Evolutionary conservation across 495 filamentous ascomycete genomes (phyloP).

Genomic region (Lindgomyces ingoldianus): DNA sequence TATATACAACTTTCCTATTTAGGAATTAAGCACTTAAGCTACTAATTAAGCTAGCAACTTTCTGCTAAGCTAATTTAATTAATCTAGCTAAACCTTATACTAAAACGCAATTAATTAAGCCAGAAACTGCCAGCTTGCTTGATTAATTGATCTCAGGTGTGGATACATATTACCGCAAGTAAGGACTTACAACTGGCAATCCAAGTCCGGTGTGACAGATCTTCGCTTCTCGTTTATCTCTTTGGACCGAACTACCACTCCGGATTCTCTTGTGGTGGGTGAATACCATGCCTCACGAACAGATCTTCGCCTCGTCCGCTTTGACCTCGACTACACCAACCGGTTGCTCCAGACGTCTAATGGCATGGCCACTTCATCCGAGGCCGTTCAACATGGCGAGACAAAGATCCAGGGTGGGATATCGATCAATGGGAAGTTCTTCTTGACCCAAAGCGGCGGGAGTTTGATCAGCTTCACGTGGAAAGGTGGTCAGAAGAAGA

Average conservation of each 20-base stretch:
- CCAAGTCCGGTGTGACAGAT: slow-evolving; percentile 10
- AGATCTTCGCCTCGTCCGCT: slow-evolving; percentile 30
- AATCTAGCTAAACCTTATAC: too few species aligned
- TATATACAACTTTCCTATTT: too few species aligned
- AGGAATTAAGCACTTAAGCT: too few species aligned
- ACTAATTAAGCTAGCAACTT: too few species aligned
- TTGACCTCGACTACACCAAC: slow-evolving; percentile 33
- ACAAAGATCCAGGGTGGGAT: slow-evolving; percentile 32
- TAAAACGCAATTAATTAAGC: too few species aligned
- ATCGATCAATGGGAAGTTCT: slow-evolving; percentile 31
- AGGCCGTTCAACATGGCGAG: slow-evolving; percentile 25
- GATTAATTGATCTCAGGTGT: too few species aligned
- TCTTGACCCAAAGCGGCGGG: slow-evolving; percentile 32
- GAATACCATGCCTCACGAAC: slow-evolving; percentile 32
- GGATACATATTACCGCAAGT: slow-evolving; percentile 28
- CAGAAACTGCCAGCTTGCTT: too few species aligned
- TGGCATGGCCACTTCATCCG: slow-evolving; percentile 24
- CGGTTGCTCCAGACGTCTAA: slow-evolving; percentile 18
- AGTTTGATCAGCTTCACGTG: slow-evolving; percentile 22
- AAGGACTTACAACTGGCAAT: slow-evolving; percentile 14
- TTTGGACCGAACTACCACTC: slow-evolving; percentile 35
- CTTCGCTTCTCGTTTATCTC: slow-evolving; percentile 36
- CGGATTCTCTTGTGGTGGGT: slow-evolving; percentile 32
- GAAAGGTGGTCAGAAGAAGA: slow-evolving; percentile 8
- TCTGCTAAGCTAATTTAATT: too few species aligned